A percentile compares a stretch with the other conserved stretches of the same genome.
These are phyloP conservation scores for Pseudogymnoascus sp. DNA, from an alignment of 2,329 filamentous ascomycete species.

Conservation along the genomic window DNA sequence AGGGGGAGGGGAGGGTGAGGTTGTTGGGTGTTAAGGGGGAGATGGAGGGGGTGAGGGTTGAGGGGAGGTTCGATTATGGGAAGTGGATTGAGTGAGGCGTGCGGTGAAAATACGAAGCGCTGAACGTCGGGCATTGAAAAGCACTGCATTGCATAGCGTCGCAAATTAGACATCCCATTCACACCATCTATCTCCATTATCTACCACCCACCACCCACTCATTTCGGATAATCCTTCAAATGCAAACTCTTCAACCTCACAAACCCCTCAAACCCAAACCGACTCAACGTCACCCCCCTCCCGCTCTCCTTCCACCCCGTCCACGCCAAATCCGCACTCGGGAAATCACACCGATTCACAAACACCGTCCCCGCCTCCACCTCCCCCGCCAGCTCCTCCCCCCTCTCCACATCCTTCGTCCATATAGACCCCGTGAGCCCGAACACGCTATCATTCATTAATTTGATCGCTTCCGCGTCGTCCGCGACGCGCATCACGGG, in stretches of 20 bases:
- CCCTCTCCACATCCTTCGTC: conserved; percentile 76
- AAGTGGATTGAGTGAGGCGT: background rate
- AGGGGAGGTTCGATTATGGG: conserved; percentile 22
- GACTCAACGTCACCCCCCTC: conserved; percentile 80
- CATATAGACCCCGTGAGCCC: conserved; percentile 94
- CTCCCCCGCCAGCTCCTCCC: conserved; percentile 65
- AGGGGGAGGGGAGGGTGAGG: no score
- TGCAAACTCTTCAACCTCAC: conserved; percentile 95
- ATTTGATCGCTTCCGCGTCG: conserved; percentile 69
- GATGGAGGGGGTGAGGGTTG: conserved; percentile 53
- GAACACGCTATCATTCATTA: conserved; percentile 95
- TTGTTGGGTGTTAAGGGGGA: no score
- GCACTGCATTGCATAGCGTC: background rate
- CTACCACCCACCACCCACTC: no score
- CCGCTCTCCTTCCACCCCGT: conserved; percentile 97
- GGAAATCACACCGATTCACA: conserved; percentile 89
- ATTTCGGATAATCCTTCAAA: conserved; percentile 70
- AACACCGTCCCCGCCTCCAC: conserved; percentile 94
- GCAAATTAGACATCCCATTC: background rate
- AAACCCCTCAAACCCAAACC: conserved; percentile 90
- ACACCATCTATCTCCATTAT: background rate
- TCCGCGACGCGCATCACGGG: conserved; percentile 77
- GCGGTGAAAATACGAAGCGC: background rate
- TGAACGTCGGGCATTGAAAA: background rate
- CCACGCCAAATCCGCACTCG: conserved; percentile 92